phyloP scores from a whole-genome alignment of 768 basidiomycete genomes.

The Pilatotrama ljubarskyi region DNA sequence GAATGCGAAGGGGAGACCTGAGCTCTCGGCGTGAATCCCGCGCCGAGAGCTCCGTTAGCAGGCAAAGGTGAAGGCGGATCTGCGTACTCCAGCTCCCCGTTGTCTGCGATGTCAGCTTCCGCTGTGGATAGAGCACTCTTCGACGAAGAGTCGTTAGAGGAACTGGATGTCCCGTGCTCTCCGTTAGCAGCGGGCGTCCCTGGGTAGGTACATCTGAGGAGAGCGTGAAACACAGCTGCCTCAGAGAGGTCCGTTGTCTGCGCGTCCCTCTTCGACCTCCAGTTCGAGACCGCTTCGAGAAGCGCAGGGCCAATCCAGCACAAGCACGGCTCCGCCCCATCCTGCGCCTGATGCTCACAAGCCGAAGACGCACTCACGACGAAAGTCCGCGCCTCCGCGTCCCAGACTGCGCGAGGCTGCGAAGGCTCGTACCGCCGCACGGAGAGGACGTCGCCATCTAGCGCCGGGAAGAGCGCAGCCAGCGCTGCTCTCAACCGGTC shows the following conservation, averaged over 20 bases:
- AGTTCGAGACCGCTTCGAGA: neutral
- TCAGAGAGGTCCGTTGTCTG: neutral
- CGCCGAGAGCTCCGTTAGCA: too few species aligned
- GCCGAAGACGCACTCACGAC: neutral
- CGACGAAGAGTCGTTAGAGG: neutral
- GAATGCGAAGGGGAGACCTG: neutral
- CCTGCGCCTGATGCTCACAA: neutral
- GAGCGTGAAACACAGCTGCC: neutral
- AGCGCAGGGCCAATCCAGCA: slow-evolving; percentile 5
- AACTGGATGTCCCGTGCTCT: neutral
- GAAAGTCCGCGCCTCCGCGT: neutral
- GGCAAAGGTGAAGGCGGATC: neutral
- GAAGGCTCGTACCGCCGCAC: neutral
- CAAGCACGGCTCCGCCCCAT: neutral
- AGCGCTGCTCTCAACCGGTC: neutral
- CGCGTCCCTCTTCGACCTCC: neutral
- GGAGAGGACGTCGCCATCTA: neutral
- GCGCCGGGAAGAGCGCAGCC: neutral
- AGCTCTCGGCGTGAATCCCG: neutral
- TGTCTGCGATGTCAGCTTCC: neutral
- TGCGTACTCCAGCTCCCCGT: neutral
- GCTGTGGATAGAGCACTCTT: neutral
- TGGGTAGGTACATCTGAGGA: neutral
- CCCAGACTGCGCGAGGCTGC: neutral
- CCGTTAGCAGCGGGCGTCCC: neutral